phyloP scores from a whole-genome alignment of 2,329 filamentous ascomycete genomes.

The Chrysoporthe puriensis region DNA sequence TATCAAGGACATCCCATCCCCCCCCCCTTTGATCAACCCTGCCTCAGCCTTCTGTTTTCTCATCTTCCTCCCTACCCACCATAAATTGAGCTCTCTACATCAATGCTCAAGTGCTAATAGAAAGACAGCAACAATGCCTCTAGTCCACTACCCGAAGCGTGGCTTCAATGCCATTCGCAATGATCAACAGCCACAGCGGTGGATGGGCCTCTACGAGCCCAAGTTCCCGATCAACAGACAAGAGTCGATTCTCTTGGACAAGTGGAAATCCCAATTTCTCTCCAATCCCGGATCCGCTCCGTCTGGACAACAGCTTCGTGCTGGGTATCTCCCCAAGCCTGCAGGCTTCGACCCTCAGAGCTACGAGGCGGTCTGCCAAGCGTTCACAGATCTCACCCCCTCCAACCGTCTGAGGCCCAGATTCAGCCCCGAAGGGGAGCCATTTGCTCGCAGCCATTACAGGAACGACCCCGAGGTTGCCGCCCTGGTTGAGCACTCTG shows the following conservation, averaged over 20 bases:
- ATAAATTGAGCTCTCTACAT: background rate
- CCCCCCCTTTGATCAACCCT: background rate
- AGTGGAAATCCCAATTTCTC: background rate
- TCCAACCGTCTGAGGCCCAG: background rate
- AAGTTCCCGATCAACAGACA: background rate
- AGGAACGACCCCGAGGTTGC: background rate
- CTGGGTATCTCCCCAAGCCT: background rate
- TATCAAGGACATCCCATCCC: background rate
- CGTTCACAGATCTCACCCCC: background rate
- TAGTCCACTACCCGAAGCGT: background rate
- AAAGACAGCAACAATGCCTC: background rate
- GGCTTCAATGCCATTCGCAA: background rate
- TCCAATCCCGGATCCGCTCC: background rate
- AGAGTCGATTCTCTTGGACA: background rate
- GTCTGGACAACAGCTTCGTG: background rate
- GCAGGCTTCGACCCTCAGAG: background rate
- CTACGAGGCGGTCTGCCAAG: slow-evolving; percentile 5
- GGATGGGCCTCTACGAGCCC: background rate
- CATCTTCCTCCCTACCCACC: background rate
- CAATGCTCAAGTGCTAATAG: background rate
- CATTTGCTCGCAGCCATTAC: too few species aligned
- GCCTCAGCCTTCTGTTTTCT: background rate
- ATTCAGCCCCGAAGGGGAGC: too few species aligned
- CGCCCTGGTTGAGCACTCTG: background rate
- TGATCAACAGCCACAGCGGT: background rate